Evolutionary conservation across 768 basidiomycete species (phyloP), one percentile per base, ranked within the genome.

Genomic region (Rickenella mellea): DNA sequence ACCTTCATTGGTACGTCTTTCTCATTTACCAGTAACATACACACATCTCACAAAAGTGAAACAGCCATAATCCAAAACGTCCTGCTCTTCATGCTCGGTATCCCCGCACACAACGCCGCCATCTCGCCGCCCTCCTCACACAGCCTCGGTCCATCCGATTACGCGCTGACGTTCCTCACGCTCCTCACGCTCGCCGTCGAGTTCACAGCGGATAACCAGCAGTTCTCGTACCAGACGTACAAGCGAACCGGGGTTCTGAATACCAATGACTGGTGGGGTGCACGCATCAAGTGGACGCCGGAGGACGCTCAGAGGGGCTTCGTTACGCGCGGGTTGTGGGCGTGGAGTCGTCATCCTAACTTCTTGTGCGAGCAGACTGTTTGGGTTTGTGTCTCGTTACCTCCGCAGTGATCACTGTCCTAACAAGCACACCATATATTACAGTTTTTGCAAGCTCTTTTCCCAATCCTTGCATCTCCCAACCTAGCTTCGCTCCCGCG

Each of bases 171-270:
- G 6, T 50, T 59, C 0, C 55, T 81, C 4, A 78, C 81, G 2
- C 60, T 94, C 7, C 42, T 70, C 12, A 62, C 76, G 12, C 58
- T 94, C 33, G 69, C 64, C 1, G 48, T 78, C 27, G 93, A 98
- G 56, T 90, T 87, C 63, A 78, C 73, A 1, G 74, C 93, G 4
- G 94, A 98, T 59, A 91, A 93, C 51, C 88, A 92, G 57, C 94
- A 97, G 52, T 92, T 76, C 59, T 76, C 83, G 3, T 94, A 71
- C 61, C 86, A 89, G 48, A 74, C 74, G 0, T 84, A 79, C 62
- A 97, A 98, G 59, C 76, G 78, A 46, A 44, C 57, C 25, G 54
- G 64, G 41, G 56, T 57, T 5, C 59, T 61, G 9, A 56, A 60
- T 24, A 52, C 51, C 15, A 60, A 70, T 26, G 76, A 86, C 8